A percentile compares a stretch with the other conserved stretches of the same genome.
Conservation (phyloP, 768 basidiomycete genomes). For the Dioszegia aurantiaca region DNA sequence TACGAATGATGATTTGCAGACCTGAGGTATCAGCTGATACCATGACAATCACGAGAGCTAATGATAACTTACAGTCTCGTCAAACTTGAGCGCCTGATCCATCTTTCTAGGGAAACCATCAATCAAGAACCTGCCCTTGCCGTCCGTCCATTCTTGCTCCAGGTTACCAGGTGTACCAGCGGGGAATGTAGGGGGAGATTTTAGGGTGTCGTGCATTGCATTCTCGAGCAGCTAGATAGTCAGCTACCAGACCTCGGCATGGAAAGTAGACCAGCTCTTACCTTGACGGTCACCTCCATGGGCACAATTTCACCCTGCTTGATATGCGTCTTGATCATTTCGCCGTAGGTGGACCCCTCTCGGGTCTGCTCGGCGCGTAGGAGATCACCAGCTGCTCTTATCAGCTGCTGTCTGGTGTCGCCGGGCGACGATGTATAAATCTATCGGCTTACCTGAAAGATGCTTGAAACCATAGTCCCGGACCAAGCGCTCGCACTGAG, state of each 20-base stretch:
- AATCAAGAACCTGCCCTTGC: slow-evolving; percentile 81
- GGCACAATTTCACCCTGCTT: slow-evolving; percentile 90
- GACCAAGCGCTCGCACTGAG: slow-evolving; percentile 83
- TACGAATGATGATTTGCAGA: slow-evolving; percentile 74
- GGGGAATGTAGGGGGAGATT: slow-evolving; percentile 37
- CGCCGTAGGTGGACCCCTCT: slow-evolving; percentile 75
- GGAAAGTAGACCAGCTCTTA: slow-evolving; percentile 17
- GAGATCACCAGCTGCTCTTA: slow-evolving; percentile 83
- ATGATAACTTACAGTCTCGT: slow-evolving; percentile 63
- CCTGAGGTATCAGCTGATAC: slow-evolving; percentile 54
- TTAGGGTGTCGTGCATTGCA: slow-evolving; percentile 71
- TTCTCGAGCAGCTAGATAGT: slow-evolving; percentile 71
- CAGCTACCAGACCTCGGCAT: background rate
- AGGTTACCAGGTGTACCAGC: slow-evolving; percentile 6
- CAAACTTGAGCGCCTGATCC: slow-evolving; percentile 93
- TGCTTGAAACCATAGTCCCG: slow-evolving; percentile 83
- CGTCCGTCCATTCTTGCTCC: slow-evolving; percentile 62
- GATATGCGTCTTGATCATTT: slow-evolving; percentile 82
- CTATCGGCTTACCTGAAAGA: slow-evolving; percentile 73
- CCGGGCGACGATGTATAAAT: no score
- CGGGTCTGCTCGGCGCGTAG: slow-evolving; percentile 90
- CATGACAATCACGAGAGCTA: background rate
- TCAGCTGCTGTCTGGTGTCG: no score
- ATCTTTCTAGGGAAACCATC: slow-evolving; percentile 98
- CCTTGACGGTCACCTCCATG: slow-evolving; percentile 87